Evolutionary conservation across 345 rosid species (phyloP).

Genomic region (Lagerstroemia speciosa): DNA sequence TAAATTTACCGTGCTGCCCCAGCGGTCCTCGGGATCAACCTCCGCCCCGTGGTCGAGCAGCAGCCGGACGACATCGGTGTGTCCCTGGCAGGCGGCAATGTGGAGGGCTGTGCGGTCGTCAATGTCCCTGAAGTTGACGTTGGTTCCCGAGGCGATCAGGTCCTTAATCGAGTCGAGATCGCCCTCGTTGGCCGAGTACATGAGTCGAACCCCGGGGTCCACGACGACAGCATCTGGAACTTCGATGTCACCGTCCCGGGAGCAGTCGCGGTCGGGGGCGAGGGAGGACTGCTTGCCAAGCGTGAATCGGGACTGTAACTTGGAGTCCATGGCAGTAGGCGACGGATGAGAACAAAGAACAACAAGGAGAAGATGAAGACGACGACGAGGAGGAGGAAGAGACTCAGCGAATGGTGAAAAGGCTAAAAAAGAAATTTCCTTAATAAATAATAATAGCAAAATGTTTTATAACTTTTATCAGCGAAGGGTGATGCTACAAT

Average conservation of each 20-base stretch:
- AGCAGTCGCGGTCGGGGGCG: slow-evolving; percentile 33
- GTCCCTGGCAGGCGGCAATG: slow-evolving; percentile 69
- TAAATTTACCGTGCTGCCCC: slow-evolving; percentile 84
- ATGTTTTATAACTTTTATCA: too few species aligned
- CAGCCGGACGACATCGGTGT: slow-evolving; percentile 51
- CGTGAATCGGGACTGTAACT: slow-evolving; percentile 24
- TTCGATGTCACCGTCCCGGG: slow-evolving; percentile 3
- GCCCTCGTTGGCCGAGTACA: slow-evolving; percentile 74
- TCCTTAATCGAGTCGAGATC: slow-evolving; percentile 57
- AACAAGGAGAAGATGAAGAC: not conserved
- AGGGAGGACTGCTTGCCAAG: slow-evolving; percentile 55
- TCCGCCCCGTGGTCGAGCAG: slow-evolving; percentile 51
- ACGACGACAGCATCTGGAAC: slow-evolving; percentile 14
- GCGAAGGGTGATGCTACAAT: too few species aligned
- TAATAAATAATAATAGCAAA: not conserved
- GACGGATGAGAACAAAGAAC: not conserved
- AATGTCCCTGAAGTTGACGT: slow-evolving; percentile 57
- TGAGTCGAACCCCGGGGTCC: slow-evolving; percentile 53
- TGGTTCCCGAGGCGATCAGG: slow-evolving; percentile 50
- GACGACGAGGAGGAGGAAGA: not conserved
- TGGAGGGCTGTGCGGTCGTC: slow-evolving; percentile 77
- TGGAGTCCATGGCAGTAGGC: slow-evolving; percentile 8
- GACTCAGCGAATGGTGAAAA: not conserved
- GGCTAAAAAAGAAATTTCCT: not conserved
- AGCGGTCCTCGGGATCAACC: slow-evolving; percentile 65